These are phyloP conservation scores for Eucalyptus victrix DNA, from an alignment of 345 rosid genomes.

Conservation along the genomic window DNA sequence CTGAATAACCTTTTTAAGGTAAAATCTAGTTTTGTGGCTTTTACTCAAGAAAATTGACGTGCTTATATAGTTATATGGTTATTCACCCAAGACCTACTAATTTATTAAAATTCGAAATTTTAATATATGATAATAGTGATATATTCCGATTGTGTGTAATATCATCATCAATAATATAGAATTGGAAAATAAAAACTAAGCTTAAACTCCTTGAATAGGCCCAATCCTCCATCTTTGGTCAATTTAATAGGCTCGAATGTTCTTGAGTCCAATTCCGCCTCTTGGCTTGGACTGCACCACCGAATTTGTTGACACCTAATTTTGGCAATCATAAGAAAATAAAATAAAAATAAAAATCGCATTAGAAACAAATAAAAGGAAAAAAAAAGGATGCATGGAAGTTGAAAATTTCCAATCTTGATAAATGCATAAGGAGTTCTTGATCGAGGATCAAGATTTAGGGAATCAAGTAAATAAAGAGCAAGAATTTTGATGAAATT, in stretches of 20 bases:
- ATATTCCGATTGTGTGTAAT: neutral
- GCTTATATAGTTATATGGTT: too few relatives aligned
- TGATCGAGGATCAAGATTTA: too few relatives aligned
- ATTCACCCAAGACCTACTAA: neutral
- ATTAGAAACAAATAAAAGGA: too few relatives aligned
- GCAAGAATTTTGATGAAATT: too few relatives aligned
- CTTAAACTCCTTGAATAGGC: neutral
- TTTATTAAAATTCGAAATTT: too few relatives aligned
- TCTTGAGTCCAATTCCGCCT: neutral
- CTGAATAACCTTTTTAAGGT: accelerated
- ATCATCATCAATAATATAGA: neutral
- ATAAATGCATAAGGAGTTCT: too few relatives aligned
- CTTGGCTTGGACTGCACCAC: neutral
- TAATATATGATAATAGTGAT: neutral
- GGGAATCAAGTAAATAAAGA: too few relatives aligned
- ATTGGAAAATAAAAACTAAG: accelerated
- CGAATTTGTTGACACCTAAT: too few relatives aligned
- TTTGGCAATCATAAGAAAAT: too few relatives aligned
- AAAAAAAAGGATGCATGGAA: too few relatives aligned
- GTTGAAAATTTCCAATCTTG: too few relatives aligned
- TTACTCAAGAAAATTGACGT: neutral
- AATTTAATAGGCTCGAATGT: neutral
- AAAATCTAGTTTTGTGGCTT: neutral
- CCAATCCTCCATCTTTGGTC: neutral
- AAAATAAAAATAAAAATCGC: too few relatives aligned